Evolutionary conservation across 192 early-diverging fungal genomes (phyloP).

Genomic region (Coemansia sp.): DNA sequence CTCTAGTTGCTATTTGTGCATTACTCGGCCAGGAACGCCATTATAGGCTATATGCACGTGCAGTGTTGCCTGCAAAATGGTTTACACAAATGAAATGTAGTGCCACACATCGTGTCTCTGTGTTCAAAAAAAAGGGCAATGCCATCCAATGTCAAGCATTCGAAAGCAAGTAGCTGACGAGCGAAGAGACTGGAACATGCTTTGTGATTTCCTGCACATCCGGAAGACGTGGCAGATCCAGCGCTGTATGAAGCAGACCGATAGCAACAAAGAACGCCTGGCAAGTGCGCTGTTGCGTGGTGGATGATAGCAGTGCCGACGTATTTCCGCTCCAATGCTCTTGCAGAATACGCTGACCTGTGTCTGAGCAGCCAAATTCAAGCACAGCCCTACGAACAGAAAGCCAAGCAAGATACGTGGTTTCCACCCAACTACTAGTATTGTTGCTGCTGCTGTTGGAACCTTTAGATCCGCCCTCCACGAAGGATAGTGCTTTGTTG

Average conservation of each 20-base stretch:
- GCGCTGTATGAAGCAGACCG: slow-evolving; percentile 17
- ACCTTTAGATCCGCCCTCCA: background rate
- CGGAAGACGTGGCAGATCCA: slow-evolving; percentile 27
- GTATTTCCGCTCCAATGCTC: slow-evolving; percentile 23
- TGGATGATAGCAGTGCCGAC: background rate
- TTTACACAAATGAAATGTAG: background rate
- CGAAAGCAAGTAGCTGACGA: slow-evolving; percentile 11
- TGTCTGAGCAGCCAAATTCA: slow-evolving; percentile 9
- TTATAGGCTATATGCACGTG: background rate
- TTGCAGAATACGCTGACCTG: slow-evolving; percentile 8
- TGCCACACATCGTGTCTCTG: background rate
- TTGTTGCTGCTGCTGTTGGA: background rate
- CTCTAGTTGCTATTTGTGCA: background rate
- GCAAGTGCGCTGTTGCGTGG: background rate
- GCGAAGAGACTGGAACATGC: slow-evolving; percentile 24
- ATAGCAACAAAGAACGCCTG: background rate
- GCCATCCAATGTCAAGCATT: background rate
- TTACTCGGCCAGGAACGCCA: background rate
- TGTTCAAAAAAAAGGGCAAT: background rate
- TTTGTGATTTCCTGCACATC: slow-evolving; percentile 19
- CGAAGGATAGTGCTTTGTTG: background rate
- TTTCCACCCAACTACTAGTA: slow-evolving; percentile 22
- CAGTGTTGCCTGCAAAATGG: background rate
- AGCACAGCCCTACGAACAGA: slow-evolving; percentile 16
- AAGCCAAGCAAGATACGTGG: slow-evolving; percentile 33